Conservation (phyloP, 2,329 filamentous ascomycete species). For the Neopestalotiopsis rosae region DNA sequence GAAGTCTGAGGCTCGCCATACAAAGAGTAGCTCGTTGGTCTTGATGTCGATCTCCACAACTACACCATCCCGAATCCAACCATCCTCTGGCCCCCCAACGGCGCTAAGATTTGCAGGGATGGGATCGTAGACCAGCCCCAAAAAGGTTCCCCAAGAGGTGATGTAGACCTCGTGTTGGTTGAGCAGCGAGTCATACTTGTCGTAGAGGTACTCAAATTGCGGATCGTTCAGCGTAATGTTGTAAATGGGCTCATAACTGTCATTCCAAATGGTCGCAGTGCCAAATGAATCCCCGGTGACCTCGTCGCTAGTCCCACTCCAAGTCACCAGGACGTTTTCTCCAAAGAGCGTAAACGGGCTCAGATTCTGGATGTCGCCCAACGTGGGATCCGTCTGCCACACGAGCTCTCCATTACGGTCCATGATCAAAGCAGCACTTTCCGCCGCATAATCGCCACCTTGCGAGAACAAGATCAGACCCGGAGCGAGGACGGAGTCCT, state of each 20-base stretch:
- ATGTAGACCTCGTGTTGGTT: conserved; percentile 32
- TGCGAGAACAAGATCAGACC: neutral
- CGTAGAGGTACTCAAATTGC: neutral
- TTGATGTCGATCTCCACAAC: conserved; percentile 27
- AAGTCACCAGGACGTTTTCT: neutral
- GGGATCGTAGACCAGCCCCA: conserved; percentile 29
- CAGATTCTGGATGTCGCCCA: neutral
- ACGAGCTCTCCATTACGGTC: neutral
- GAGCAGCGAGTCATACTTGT: conserved; percentile 16
- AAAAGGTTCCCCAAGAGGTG: conserved; percentile 27
- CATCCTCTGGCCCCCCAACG: conserved; percentile 21
- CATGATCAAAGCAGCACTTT: neutral
- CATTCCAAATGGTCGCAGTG: neutral
- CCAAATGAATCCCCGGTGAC: neutral
- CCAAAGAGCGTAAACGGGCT: neutral
- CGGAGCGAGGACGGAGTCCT: neutral
- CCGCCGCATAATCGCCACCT: neutral
- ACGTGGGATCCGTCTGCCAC: neutral
- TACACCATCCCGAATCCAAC: conserved; percentile 23
- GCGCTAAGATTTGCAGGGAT: conserved; percentile 22
- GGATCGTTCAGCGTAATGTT: neutral
- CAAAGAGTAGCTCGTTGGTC: conserved; percentile 24
- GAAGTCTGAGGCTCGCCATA: conserved; percentile 25
- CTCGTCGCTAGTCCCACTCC: neutral
- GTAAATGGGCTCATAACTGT: neutral